Conservation (phyloP, 176 grass and related monocot genomes). For the Dendrocalamus sinicus region DNA sequence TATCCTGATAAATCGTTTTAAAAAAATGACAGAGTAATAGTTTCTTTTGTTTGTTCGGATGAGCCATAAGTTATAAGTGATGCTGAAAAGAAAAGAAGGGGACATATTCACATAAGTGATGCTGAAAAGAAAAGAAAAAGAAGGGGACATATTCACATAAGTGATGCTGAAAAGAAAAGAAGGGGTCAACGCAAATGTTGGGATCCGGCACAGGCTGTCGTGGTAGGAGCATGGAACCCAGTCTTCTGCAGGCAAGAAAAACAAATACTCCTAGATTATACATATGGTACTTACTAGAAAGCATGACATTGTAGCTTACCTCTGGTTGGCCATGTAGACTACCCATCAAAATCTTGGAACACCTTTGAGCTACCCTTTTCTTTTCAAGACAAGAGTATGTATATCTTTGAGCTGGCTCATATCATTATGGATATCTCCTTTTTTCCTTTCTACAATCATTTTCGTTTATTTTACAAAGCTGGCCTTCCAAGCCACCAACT, state of each 20-base stretch:
- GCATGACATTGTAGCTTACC: constrained; percentile 24
- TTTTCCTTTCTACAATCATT: background rate
- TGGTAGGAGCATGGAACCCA: constrained; percentile 51
- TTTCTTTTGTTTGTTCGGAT: too few relatives aligned
- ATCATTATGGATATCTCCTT: background rate
- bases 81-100: too few relatives aligned
- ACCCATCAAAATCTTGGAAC: constrained; percentile 25
- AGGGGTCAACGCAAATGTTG: constrained; percentile 26
- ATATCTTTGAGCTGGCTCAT: background rate
- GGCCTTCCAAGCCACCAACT: constrained; percentile 27
- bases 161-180: too few relatives aligned
- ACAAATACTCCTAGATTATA: background rate
- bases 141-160: too few relatives aligned
- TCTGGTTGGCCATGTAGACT: background rate
- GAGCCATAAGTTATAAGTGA: too few relatives aligned
- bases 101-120: too few relatives aligned
- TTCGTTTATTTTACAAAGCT: constrained; percentile 28
- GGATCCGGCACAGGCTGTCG: constrained; percentile 36
- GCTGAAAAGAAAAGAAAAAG: too few relatives aligned
- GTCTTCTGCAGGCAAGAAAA: constrained; percentile 41
- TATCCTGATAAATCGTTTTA: too few relatives aligned
- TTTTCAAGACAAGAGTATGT: background rate
- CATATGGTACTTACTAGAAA: constrained; percentile 23
- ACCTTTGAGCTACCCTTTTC: background rate
- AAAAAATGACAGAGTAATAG: too few relatives aligned